Base-by-base conservation (phyloP, 768 basidiomycete genomes). In the Pisolithus marmoratus region DNA sequence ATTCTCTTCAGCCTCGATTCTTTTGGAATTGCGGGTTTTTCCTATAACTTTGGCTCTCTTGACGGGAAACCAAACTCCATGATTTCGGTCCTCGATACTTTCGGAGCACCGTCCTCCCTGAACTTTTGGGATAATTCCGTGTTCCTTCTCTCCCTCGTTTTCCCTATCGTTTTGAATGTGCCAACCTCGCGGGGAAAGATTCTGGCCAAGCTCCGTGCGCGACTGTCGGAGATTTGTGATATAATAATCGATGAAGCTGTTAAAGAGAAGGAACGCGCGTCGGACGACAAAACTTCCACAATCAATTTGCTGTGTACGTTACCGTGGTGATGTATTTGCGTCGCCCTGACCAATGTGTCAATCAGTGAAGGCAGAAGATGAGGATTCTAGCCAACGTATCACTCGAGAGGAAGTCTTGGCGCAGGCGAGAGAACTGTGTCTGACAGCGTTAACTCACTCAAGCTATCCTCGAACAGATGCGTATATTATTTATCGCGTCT, bases 11-110 rank as follows among this genome's bases (percentile, higher is more conserved):
- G 74, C 1, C 63, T 78, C 6, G 77, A 78, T 56, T 68, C 66
- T 45, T 68, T 76, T 44, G 74, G 77, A 7, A 70, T 74, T 44
- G 73, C 73, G 1, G 71, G 76, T 0, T 75, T 78, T 56, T 70
- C 73, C 6, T 72, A 76, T 57, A 66, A 76, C 54, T 78, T 78
- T 52, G 68, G 68, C 7, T 59, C 73, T 0, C 63, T 78, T n/a
- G 65, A 70, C 2, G 74, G 75, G 9, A 67, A 72, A 52, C 43
- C 19, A 4, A 48, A 62, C 5, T 37, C 61, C 1, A 65, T 71
- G 11, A 56, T 60, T 24, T 24, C 26, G 27, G 43, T 26, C n/a
- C 43, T 45, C 4, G 59, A 57, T 4, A 50, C 59, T 0, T 63
- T 72, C 47, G 63, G 66, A 3, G 40, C 57, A 5, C 43, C 4